Evolutionary conservation across 2,329 filamentous ascomycete species (phyloP).

Genomic region (Thermothelomyces thermophilus): DNA sequence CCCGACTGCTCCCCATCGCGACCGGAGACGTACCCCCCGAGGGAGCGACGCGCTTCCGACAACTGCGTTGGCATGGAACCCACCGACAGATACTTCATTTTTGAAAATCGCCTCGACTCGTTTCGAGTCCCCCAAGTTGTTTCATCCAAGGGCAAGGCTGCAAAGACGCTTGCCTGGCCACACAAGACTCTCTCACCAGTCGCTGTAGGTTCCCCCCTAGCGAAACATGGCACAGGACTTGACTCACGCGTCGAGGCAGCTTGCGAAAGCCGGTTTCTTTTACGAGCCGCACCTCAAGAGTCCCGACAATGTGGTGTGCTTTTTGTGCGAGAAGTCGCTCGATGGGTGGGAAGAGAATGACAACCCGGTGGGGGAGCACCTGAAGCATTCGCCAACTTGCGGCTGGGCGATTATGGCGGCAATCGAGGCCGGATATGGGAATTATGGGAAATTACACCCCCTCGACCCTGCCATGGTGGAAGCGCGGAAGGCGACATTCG

Average conservation of each 20-base stretch:
- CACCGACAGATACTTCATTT: conserved; percentile 34
- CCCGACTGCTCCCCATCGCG: neutral
- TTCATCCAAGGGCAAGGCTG: conserved; percentile 61
- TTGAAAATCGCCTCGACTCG: conserved; percentile 70
- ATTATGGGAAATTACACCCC: conserved; percentile 66
- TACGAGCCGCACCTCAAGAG: conserved; percentile 69
- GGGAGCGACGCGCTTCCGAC: conserved; percentile 2
- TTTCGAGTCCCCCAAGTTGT: conserved; percentile 62
- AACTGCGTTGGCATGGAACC: conserved; percentile 1
- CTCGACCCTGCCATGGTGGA: conserved; percentile 62
- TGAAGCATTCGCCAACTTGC: conserved; percentile 74
- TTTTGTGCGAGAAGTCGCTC: conserved; percentile 74
- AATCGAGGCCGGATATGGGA: conserved; percentile 54
- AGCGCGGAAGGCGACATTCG: conserved; percentile 78
- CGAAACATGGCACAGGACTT: conserved; percentile 17
- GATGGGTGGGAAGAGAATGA: conserved; percentile 91
- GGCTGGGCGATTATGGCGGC: conserved; percentile 75
- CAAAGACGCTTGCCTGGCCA: conserved; percentile 67
- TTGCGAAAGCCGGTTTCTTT: conserved; percentile 87
- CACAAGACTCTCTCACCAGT: conserved; percentile 61
- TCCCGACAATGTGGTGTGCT: conserved; percentile 86
- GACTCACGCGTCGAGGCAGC: conserved; percentile 44
- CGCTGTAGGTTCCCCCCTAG: conserved; percentile 43
- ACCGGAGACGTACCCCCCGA: neutral
- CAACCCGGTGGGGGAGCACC: conserved; percentile 74